Evolutionary conservation across 1,284 basidiomycete species (phyloP), one percentile per base, ranked within the genome.

Genomic region (Athelia sp.): DNA sequence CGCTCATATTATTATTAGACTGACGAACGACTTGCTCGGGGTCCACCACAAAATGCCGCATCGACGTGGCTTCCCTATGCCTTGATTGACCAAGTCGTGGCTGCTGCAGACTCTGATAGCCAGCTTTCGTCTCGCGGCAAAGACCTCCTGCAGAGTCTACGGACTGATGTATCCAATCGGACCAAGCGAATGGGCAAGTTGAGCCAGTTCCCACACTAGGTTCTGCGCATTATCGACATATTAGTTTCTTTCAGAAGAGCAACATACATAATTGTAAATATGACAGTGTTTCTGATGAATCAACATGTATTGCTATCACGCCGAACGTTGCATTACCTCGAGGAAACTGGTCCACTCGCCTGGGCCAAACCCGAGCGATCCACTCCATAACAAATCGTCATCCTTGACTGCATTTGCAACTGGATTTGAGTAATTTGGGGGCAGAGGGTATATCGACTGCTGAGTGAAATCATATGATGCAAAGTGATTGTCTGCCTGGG

Each of bases 1-100:
- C 49, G 43, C n/a, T n/a, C 55, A 51, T 22, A 50, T 48, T 34
- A 29, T 19, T 45, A 17, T 45, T 56, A 89, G 85, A 75, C 78
- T 23, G 81, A 87, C 53, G 63, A 75, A 50, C 74, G 75, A 23
- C 71, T 87, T 35, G 74, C 78, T 46, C 76, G 76, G 52, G 71
- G 80, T 47, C 70, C 75, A 13, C 71, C 72, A n/a, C 79, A 73
- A 60, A 75, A 77, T 48, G 75, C 85, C 2, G 75, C 75, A 32
- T 65, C 76, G 35, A 85, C 87, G 1, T 91, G 88, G 81, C 70
- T 93, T 23, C 91, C 93, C 3, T 96, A 94, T 62, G 83, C 82
- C 52, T 75, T 96, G 48, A 79, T 96, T 56, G 93, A 96, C 66
- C 85, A 94, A 62, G 84, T 97, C 15, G 69, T 96, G 15, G 75